Conservation (phyloP, 352 stramenopile species). For the Phytophthora fragariae region DNA sequence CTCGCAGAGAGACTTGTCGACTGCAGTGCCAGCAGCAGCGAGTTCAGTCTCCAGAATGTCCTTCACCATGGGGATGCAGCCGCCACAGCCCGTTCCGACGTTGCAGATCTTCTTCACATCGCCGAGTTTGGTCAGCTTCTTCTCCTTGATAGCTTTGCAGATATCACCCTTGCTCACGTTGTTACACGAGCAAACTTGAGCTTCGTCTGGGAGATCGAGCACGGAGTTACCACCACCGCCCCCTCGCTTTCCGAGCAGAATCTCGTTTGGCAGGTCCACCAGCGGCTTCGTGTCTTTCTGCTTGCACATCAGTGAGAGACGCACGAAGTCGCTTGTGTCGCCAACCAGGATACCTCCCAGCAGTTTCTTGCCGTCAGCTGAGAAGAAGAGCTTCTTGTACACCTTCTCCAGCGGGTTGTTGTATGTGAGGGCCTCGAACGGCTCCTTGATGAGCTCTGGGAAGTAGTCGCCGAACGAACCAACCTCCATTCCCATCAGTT, state of each 20-base stretch:
- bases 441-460: slow-evolving; percentile 79
- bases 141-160: slow-evolving; percentile 70
- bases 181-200: slow-evolving; percentile 94
- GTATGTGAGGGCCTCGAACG: slow-evolving; percentile 80
- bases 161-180: slow-evolving; percentile 90
- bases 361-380: slow-evolving; percentile 72
- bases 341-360: slow-evolving; percentile 92
- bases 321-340: slow-evolving; percentile 91
- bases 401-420: slow-evolving; percentile 91
- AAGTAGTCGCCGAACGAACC: slow-evolving; percentile 91
- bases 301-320: slow-evolving; percentile 71
- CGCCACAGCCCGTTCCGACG: slow-evolving; percentile 90
- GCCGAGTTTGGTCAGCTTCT: slow-evolving; percentile 75
- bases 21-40: slow-evolving; percentile 78
- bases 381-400: slow-evolving; percentile 96
- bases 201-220: slow-evolving; percentile 74
- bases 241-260: slow-evolving; percentile 63
- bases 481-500: slow-evolving; percentile 95
- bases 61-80: slow-evolving; percentile 93
- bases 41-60: slow-evolving; percentile 87
- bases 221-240: slow-evolving; percentile 42
- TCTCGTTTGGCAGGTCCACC: slow-evolving; percentile 56
- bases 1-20: slow-evolving; percentile 92
- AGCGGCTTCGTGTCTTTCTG: slow-evolving; percentile 63
- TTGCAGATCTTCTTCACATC: slow-evolving; percentile 89